Evolutionary conservation across 2,329 filamentous ascomycete species (phyloP), one percentile per base, ranked within the genome.

Genomic region (Aspergillus hiratsukae): DNA sequence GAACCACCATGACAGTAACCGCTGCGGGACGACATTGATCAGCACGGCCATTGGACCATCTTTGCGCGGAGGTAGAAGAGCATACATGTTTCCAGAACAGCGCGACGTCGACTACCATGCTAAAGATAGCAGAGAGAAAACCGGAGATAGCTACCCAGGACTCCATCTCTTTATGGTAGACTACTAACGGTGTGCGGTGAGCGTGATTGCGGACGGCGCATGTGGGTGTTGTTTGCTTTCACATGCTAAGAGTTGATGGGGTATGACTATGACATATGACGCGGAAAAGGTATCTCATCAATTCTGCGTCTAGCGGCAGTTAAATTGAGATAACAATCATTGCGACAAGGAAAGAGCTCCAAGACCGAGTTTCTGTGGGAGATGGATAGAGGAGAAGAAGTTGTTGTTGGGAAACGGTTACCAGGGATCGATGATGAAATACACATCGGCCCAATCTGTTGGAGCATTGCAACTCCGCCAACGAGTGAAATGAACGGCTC

Each of bases 1-100:
- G 55, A 76, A 82, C 78, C 86, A 87, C 85, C 88, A 90, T 54
- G 77, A 77, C 59, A 83, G 76, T 51, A 90, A 75, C 78, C 84
- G 87, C 89, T 93, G 72, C 21, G 52, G 59, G 10, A 31, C 35
- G 49, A 41, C 48, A 51, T 43, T 57, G 27, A 23, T 31, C 29
- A 31, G 28, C 19, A 6, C 7, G 3, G 10, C 10, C 19, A 51
- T 48, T 25, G 46, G 46, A 51, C 3, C 17, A 19, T 8, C 19
- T 19, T 51, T 28, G 23, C 21, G 10, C 43, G 46, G 45, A 35
- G 17, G 31, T 48, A 19, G 29, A 28, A 28, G 41, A 21, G 49
- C 73, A 61, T 72, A 87, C 86, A 69, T 78, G 76, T 69, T 80
- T 79, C 85, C 85, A 88, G 69, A 86, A 88, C 46, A 77, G 72